Conservation (phyloP, 2,329 filamentous ascomycete genomes). For the Epichloe elymi region DNA sequence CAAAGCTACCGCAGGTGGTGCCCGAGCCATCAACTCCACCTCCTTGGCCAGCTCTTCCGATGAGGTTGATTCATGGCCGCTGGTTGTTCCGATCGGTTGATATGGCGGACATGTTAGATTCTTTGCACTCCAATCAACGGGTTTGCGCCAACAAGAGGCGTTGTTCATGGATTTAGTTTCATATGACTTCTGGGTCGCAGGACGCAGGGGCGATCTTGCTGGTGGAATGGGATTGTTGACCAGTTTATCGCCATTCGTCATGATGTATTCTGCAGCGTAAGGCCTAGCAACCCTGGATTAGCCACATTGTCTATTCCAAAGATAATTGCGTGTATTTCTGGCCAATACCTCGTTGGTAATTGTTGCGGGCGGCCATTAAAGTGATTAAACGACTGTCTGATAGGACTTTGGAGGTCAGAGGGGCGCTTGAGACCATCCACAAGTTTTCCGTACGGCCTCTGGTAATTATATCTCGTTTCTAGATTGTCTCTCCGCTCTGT, state of each 20-base stretch:
- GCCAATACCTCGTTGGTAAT: conserved; percentile 1
- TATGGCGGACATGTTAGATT: neutral
- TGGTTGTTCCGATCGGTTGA: neutral
- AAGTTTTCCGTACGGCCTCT: neutral
- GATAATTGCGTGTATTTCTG: neutral
- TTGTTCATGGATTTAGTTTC: conserved; percentile 1
- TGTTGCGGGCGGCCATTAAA: neutral
- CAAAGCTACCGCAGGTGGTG: conserved; percentile 7
- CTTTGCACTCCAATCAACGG: neutral
- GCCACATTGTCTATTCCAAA: neutral
- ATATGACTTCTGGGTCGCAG: neutral
- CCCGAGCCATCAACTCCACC: conserved; percentile 6
- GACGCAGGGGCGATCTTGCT: conserved; percentile 1
- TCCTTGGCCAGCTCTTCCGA: neutral
- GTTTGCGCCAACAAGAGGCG: conserved; percentile 1
- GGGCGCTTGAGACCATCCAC: neutral
- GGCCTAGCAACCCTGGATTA: neutral
- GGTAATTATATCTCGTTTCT: neutral
- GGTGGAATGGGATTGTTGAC: neutral
- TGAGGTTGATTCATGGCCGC: neutral
- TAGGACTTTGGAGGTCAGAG: conserved; percentile 2
- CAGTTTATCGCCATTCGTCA: neutral
- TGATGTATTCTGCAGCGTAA: neutral
- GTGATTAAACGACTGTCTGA: conserved; percentile 1
- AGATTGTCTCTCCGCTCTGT: neutral